Evolutionary conservation across 2,329 filamentous ascomycete species (phyloP), one percentile per base, ranked within the genome.

Genomic region (Cladophialophora carrionii): DNA sequence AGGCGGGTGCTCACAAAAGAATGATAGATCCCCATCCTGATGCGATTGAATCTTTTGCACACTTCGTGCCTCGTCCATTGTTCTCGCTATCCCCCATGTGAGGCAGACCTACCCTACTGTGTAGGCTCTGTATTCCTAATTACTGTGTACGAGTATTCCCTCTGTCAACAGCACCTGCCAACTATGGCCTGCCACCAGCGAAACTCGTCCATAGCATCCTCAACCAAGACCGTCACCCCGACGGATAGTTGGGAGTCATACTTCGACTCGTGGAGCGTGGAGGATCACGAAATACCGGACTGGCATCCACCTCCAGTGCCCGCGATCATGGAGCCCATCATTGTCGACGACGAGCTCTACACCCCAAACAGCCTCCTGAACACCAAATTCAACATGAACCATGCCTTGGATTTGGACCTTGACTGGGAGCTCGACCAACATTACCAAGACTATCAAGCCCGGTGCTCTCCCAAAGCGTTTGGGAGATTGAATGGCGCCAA

Each of bases 191-290:
- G 24, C 22, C 57, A 60, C 31, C 46, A 60, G 20, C 46, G 57
- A 2, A 52, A 60, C n/a, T 2, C 34, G 29, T 60, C 57, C 14
- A 60, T 60, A 31, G 48, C 57, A 60, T 60, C 57, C 12, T 60
- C 57, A 10, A 52, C 48, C 46, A 51, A 53, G 46, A 67, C 62
- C 0, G 55, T 49, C 26, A 69, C 67, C 9, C 64, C 64, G 8
- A 67, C 46, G 6, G 64, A 69, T 56, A 56, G 62, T 56, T 67
- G 67, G 67, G 61, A 63, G 31, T 69, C 67, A n/a, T 69, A 69
- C 46, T 69, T 69, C 54, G 67, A 69, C 53, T 67, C 52, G 12
- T 69, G 67, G 67, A 60, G 31, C n/a, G 31, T 12, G 56, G 67
- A 69, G 43, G 67, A 69, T 52, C 43, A 32, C 20, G 51, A 67